phyloP scores from a whole-genome alignment of 352 stramenopile species.

The Blastocystis sp. region DNA sequence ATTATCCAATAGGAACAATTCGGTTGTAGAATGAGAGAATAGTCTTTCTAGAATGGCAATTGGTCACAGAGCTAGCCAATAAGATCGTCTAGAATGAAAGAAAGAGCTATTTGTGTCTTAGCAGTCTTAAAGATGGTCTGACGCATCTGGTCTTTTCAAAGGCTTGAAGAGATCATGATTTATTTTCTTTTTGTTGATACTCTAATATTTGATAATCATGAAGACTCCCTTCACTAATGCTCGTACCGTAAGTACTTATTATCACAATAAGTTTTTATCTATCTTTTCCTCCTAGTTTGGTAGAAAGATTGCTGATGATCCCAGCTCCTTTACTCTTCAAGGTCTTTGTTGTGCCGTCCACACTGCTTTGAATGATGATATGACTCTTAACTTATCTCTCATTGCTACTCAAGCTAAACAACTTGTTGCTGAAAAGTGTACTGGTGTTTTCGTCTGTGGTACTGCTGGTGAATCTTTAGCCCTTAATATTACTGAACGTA shows the following conservation, averaged over 20 bases:
- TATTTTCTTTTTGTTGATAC: neutral
- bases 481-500: slow-evolving; percentile 13
- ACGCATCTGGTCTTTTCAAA: too few species aligned
- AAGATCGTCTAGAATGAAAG: too few species aligned
- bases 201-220: slow-evolving; percentile 1
- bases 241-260: neutral
- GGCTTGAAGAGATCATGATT: too few species aligned
- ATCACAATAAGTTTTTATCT: too few species aligned
- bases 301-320: slow-evolving; percentile 14
- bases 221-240: slow-evolving; percentile 36
- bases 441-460: slow-evolving; percentile 26
- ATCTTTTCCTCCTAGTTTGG: neutral
- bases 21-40: too few species aligned
- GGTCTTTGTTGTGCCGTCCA: slow-evolving; percentile 33
- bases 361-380: slow-evolving; percentile 27
- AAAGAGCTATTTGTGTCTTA: too few species aligned
- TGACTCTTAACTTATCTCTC: slow-evolving; percentile 22
- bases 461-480: slow-evolving; percentile 28
- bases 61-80: too few species aligned
- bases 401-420: slow-evolving; percentile 18
- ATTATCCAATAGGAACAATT: too few species aligned
- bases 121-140: too few species aligned
- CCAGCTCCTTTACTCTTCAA: slow-evolving; percentile 21
- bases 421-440: slow-evolving; percentile 18
- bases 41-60: too few species aligned